phyloP scores from a whole-genome alignment of 768 basidiomycete species.

The Agaricus blazei region DNA sequence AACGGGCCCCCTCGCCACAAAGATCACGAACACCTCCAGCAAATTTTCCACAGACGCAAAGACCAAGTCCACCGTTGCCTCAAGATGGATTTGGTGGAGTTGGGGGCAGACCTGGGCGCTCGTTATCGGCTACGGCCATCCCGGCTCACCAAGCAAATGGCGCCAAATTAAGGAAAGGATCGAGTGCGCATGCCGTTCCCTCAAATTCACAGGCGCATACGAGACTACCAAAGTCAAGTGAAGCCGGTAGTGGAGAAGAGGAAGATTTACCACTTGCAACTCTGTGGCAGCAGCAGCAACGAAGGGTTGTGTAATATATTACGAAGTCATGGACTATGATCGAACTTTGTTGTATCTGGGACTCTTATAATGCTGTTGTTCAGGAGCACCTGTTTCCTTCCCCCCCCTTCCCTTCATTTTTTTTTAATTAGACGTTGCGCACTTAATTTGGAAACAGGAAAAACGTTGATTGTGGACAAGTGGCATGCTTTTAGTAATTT shows the following conservation, averaged over 20 bases:
- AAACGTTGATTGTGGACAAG: constrained; percentile 7
- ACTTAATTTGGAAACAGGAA: constrained; percentile 6
- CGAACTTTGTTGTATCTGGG: not conserved
- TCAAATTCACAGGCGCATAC: constrained; percentile 41
- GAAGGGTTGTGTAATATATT: constrained; percentile 29
- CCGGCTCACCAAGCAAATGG: constrained; percentile 38
- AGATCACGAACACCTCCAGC: constrained; percentile 52
- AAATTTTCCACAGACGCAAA: constrained; percentile 14
- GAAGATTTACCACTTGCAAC: constrained; percentile 79
- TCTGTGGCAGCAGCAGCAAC: constrained; percentile 74
- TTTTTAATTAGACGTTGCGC: constrained; percentile 6
- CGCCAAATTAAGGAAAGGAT: constrained; percentile 51
- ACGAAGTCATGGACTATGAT: constrained; percentile 6
- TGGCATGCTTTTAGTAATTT: not conserved
- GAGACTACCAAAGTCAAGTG: constrained; percentile 19
- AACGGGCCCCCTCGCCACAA: constrained; percentile 20
- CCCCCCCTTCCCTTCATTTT: constrained; percentile 1
- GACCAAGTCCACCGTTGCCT: constrained; percentile 16
- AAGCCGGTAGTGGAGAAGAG: constrained; percentile 42
- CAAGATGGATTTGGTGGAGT: constrained; percentile 22
- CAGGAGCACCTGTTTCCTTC: not conserved
- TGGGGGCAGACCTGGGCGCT: constrained; percentile 52
- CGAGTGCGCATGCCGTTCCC: constrained; percentile 57
- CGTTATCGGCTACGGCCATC: constrained; percentile 62
- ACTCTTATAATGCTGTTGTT: not conserved